A percentile compares a stretch with the other conserved stretches of the same genome.
Conservation (phyloP, 2,329 filamentous ascomycete species). For the Cercospora beticola region DNA sequence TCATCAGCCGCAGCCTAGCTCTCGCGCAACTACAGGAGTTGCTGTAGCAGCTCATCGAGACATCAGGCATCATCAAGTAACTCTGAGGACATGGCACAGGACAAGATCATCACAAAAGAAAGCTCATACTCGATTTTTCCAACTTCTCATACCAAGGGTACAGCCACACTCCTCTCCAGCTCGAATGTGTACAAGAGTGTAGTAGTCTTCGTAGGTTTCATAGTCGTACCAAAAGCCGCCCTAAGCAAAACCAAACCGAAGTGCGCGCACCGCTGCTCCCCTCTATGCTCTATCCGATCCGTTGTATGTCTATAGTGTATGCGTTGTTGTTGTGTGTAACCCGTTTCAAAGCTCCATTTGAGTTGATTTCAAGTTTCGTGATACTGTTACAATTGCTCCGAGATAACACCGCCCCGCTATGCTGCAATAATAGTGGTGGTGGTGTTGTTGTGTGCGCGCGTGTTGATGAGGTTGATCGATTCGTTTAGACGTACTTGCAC, state of each 20-base stretch:
- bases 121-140: neutral
- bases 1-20: neutral
- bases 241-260: neutral
- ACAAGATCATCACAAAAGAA: neutral
- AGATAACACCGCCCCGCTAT: constrained; percentile 18
- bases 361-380: neutral
- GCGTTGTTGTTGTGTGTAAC: neutral
- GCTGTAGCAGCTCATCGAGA: too few species aligned
- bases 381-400: constrained; percentile 29
- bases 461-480: constrained; percentile 4
- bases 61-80: too few species aligned
- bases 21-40: too few species aligned
- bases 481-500: constrained; percentile 62
- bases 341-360: neutral
- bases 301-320: neutral
- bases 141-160: neutral
- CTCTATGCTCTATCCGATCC: neutral
- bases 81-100: too few species aligned
- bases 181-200: neutral
- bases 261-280: neutral
- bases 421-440: constrained; percentile 15
- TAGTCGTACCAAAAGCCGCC: neutral
- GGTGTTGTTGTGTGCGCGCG: neutral
- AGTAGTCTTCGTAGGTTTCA: neutral
- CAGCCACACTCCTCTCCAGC: neutral